Base-by-base conservation (phyloP, 2,329 filamentous ascomycete genomes). In the Microdochium paspali region DNA sequence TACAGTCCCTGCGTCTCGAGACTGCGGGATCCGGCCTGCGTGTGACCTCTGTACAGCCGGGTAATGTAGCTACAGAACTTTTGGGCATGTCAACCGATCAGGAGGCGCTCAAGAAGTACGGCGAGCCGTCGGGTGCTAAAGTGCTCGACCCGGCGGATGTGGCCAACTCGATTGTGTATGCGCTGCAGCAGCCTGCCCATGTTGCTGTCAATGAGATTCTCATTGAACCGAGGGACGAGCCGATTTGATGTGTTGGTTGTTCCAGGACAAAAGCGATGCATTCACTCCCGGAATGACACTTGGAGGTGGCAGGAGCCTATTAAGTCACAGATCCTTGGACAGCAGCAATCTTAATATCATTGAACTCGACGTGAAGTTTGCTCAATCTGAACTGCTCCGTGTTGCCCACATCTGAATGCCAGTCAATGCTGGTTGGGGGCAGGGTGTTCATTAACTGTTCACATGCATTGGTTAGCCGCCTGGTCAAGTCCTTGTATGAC, bases 191-290 rank as follows among this genome's bases (percentile, higher is more conserved):
- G 70, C 85, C 86, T 0, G 72, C 77, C 47, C 82, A 90, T 66
- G 85, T 90, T 40, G 79, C 84, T 35, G 82, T 91, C 2, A 91
- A 91, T 54, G 87, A 91, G 69, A 75, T 91, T 3, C 62, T 91
- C 61, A 85, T 91, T 60, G 85, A 89, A 69, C 85, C 85, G 13
- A 70, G 85, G 43, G 85, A 88, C 55, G 85, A 88, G 67, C 85
- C 85, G 10, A 86, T 87, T 51, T 87, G 18, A 40, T n/a, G 35
- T 13, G 13, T 28, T 28, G 7, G 26, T 28, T 7, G 13, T 28
- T 7, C 26, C 26, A n/a, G n/a, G n/a, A n/a, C n/a, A n/a, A n/a
- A n/a, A n/a, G n/a, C n/a, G n/a, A n/a, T n/a, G n/a, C n/a, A n/a
- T n/a, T n/a, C n/a, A n/a, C n/a, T n/a, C n/a, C n/a, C n/a, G n/a